Evolutionary conservation across 1,139 yeast species (phyloP).

Genomic region (Sugiyamaella japonica): DNA sequence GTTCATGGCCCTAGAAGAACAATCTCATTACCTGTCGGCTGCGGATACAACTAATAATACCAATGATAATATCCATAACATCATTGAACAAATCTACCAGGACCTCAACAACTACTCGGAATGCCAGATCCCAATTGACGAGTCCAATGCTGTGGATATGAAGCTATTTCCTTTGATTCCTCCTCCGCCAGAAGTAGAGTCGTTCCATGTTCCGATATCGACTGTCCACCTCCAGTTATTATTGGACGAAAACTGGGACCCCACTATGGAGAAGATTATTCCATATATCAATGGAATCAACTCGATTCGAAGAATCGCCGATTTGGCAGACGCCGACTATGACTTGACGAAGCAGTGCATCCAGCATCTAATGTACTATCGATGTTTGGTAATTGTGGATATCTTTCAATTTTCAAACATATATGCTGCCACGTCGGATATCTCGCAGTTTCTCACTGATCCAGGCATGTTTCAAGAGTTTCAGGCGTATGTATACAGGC

Average conservation of each 20-base stretch:
- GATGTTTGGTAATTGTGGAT: slow-evolving; percentile 78
- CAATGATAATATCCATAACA: slow-evolving; percentile 65
- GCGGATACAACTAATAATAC: slow-evolving; percentile 25
- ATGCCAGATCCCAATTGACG: slow-evolving; percentile 90
- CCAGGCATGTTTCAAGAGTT: slow-evolving; percentile 77
- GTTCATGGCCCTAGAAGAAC: slow-evolving; percentile 91
- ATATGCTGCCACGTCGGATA: slow-evolving; percentile 84
- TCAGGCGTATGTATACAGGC: slow-evolving; percentile 64
- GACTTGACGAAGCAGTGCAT: slow-evolving; percentile 80
- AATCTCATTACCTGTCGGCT: slow-evolving; percentile 68
- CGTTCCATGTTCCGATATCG: slow-evolving; percentile 85
- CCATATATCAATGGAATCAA: slow-evolving; percentile 89
- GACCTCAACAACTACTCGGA: slow-evolving; percentile 94
- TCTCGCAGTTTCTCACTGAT: slow-evolving; percentile 65
- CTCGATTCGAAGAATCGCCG: slow-evolving; percentile 73
- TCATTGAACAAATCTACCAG: slow-evolving; percentile 85
- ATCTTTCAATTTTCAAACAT: slow-evolving; percentile 85
- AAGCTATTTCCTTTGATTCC: slow-evolving; percentile 85
- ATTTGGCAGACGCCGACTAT: slow-evolving; percentile 79
- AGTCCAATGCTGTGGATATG: slow-evolving; percentile 86
- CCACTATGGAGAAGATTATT: slow-evolving; percentile 84
- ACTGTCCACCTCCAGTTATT: slow-evolving; percentile 69
- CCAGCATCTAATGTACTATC: slow-evolving; percentile 87
- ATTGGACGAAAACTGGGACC: slow-evolving; percentile 94
- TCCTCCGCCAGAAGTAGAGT: slow-evolving; percentile 71